A percentile compares a stretch with the other conserved stretches of the same genome.
Evolutionary conservation across 345 rosid species (phyloP).

Genomic region (Brassica incana): DNA sequence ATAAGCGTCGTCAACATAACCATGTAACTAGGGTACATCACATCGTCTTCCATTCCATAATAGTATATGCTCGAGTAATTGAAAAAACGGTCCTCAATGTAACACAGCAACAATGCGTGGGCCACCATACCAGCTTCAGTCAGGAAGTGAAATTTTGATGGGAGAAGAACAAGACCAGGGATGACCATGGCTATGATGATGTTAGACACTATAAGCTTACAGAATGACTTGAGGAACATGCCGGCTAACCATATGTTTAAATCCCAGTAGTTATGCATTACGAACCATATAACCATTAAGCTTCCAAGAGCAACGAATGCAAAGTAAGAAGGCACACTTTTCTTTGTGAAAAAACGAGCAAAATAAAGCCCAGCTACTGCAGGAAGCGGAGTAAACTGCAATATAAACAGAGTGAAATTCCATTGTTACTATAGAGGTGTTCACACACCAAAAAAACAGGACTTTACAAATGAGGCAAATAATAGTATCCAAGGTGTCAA

Average conservation of each 20-base stretch:
- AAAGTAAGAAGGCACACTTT: constrained; percentile 85
- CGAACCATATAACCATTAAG: constrained; percentile 90
- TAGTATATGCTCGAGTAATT: constrained; percentile 85
- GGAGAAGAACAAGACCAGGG: constrained; percentile 96
- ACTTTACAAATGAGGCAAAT: not conserved
- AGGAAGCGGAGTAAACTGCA: constrained; percentile 92
- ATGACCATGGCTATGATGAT: constrained; percentile 78
- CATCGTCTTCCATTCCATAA: constrained; percentile 90
- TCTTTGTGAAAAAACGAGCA: constrained; percentile 90
- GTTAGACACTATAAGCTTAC: constrained; percentile 82
- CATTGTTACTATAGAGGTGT: constrained; percentile 8
- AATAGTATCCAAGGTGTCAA: constrained; percentile 9
- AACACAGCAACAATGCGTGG: constrained; percentile 77
- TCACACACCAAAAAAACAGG: constrained; percentile 9
- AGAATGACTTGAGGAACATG: constrained; percentile 90
- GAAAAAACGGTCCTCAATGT: constrained; percentile 87
- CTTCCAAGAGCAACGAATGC: constrained; percentile 92
- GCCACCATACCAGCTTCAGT: constrained; percentile 76
- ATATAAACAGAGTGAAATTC: constrained; percentile 12
- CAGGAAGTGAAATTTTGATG: constrained; percentile 68
- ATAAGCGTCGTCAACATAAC: constrained; percentile 77
- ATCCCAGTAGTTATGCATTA: constrained; percentile 95
- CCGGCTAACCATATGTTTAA: constrained; percentile 98
- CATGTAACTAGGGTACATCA: constrained; percentile 99
- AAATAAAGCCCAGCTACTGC: constrained; percentile 87